Conservation (phyloP, 202 grass and related monocot species). For the Setaria viridis region DNA sequence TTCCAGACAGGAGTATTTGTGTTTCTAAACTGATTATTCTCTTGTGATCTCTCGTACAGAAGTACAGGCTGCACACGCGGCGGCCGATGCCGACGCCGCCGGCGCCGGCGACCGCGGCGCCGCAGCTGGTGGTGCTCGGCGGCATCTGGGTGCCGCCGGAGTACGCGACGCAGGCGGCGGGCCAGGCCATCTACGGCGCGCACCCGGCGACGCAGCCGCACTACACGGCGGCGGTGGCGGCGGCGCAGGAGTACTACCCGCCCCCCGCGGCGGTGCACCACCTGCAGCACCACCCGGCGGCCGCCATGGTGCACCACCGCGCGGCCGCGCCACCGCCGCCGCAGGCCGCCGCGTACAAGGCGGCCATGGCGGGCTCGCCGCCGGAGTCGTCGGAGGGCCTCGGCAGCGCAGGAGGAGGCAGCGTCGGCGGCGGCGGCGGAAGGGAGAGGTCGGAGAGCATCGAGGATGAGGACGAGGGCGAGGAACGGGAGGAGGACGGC, state of each 20-base stretch:
- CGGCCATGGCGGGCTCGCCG: constrained; percentile 43
- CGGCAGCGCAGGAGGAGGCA: constrained; percentile 39
- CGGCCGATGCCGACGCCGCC: constrained; percentile 65
- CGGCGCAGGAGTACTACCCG: constrained; percentile 75
- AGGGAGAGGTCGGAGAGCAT: constrained; percentile 80
- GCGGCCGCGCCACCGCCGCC: constrained; percentile 22
- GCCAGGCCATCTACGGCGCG: constrained; percentile 68
- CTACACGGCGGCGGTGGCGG: constrained; percentile 59
- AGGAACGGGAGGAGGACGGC: constrained; percentile 51
- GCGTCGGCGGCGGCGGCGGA: constrained; percentile 39
- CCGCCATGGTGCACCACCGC: constrained; percentile 53
- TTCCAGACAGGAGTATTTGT: not conserved
- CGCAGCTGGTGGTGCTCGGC: constrained; percentile 89
- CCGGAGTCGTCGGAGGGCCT: constrained; percentile 63
- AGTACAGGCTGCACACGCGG: constrained; percentile 90
- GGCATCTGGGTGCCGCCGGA: constrained; percentile 96
- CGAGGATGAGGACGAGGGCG: constrained; percentile 75
- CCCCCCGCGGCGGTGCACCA: constrained; percentile 52
- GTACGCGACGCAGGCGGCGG: constrained; percentile 69
- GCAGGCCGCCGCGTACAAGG: constrained; percentile 39
- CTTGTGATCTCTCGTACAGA: constrained; percentile 46
- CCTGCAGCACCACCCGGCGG: constrained; percentile 47
- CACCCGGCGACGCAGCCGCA: constrained; percentile 68
- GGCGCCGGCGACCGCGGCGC: constrained; percentile 40
- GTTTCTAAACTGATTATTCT: not conserved